Percentiles rank a stretch among this genome's conserved stretches.
Conservation (phyloP, 805 yeast genomes). For the Phaffomyces thermotolerans region DNA sequence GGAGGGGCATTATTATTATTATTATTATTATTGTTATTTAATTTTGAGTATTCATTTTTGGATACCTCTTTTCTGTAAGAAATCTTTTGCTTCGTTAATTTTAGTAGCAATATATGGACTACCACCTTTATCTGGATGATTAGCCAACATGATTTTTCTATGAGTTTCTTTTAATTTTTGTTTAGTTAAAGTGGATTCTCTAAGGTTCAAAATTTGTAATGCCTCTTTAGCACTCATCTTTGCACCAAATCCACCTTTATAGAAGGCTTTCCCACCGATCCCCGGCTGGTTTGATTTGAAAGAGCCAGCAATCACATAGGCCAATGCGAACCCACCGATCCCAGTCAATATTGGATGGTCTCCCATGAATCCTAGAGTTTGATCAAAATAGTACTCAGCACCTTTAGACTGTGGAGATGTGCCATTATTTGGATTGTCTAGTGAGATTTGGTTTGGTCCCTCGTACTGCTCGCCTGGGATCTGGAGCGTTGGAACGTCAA, state of each 20-base stretch:
- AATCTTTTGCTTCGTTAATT: constrained; percentile 86
- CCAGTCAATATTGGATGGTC: constrained; percentile 74
- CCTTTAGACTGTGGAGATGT: constrained; percentile 19
- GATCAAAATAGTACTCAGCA: constrained; percentile 60
- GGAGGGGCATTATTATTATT: not conserved
- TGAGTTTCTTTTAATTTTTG: constrained; percentile 71
- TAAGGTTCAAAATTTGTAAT: constrained; percentile 69
- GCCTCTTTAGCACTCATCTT: constrained; percentile 91
- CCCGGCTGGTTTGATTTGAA: constrained; percentile 39
- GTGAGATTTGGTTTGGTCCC: constrained; percentile 21
- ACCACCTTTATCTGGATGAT: constrained; percentile 95
- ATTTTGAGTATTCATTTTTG: constrained; percentile 11
- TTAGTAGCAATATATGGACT: constrained; percentile 84
- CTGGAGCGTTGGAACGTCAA: constrained; percentile 49
- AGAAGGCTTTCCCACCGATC: constrained; percentile 45
- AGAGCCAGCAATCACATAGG: constrained; percentile 59
- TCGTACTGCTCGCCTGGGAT: constrained; percentile 43
- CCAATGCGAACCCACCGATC: constrained; percentile 57
- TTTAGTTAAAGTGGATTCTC: constrained; percentile 55
- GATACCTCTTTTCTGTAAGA: constrained; percentile 48
- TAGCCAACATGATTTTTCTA: constrained; percentile 75
- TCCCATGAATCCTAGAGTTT: constrained; percentile 50
- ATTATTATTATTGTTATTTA: too few species aligned
- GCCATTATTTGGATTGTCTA: constrained; percentile 2
- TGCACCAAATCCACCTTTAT: constrained; percentile 85